These are phyloP conservation scores for Capronia americana DNA, from an alignment of 2,329 filamentous ascomycete species.

Conservation along the genomic window DNA sequence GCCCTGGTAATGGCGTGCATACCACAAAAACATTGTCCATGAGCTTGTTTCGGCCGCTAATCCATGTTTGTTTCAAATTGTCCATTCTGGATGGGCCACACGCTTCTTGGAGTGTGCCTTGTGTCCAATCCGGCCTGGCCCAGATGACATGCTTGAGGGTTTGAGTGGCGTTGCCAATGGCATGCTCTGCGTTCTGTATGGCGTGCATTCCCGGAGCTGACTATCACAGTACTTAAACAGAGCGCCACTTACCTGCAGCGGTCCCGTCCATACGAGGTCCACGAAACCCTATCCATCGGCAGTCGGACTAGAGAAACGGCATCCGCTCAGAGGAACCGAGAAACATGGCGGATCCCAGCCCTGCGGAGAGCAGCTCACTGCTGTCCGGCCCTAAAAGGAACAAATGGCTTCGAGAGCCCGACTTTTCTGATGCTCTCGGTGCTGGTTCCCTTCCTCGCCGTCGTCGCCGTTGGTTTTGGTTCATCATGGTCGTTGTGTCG, in stretches of 20 bases:
- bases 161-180: constrained; percentile 13
- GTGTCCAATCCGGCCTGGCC: constrained; percentile 9
- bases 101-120: not conserved
- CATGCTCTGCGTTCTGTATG: constrained; percentile 27
- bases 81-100: constrained; percentile 18
- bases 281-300: not conserved
- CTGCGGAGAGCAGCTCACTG: constrained; percentile 14
- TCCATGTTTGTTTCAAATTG: constrained; percentile 19
- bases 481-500: constrained; percentile 25
- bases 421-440: constrained; percentile 3
- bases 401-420: constrained; percentile 23
- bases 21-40: constrained; percentile 1
- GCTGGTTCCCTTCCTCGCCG: constrained; percentile 4
- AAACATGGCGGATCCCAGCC: constrained; percentile 13
- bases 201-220: constrained; percentile 21
- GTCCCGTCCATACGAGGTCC: not conserved
- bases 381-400: constrained; percentile 21
- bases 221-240: constrained; percentile 6
- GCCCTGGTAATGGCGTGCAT: constrained; percentile 24
- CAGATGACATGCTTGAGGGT: constrained; percentile 7
- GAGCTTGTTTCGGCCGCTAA: constrained; percentile 20
- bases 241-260: constrained; percentile 12
- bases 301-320: constrained; percentile 2
- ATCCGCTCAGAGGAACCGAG: constrained; percentile 1
- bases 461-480: constrained; percentile 18